Evolutionary conservation across 495 filamentous ascomycete species (phyloP).

Genomic region (Oidiodendron maius): DNA sequence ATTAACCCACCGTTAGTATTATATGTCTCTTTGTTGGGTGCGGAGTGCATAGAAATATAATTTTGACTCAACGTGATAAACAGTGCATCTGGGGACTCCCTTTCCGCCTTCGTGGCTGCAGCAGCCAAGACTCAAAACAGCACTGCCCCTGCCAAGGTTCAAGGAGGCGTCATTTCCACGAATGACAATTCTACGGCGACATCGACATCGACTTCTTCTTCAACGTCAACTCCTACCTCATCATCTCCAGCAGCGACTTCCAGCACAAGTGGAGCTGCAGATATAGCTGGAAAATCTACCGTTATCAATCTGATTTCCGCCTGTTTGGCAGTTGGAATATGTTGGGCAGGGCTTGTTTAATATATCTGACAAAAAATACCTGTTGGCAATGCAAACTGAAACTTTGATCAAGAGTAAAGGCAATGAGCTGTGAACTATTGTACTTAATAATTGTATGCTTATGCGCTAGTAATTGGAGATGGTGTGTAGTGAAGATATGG

Average conservation of each 20-base stretch:
- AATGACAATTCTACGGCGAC: background rate
- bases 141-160: background rate
- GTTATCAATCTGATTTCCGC: background rate
- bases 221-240: background rate
- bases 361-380: no score
- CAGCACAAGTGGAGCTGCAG: background rate
- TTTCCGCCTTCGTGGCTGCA: background rate
- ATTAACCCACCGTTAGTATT: conserved; percentile 33
- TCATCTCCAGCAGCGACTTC: no score
- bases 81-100: background rate
- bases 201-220: background rate
- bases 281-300: background rate
- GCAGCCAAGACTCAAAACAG: background rate
- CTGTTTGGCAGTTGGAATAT: background rate
- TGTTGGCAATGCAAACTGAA: no score
- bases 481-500: no score
- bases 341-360: background rate
- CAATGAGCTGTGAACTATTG: no score
- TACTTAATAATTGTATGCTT: no score
- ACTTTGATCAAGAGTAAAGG: no score
- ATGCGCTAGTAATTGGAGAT: no score
- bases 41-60: background rate
- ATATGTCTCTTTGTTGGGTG: background rate
- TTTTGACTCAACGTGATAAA: background rate
- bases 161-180: background rate